Evolutionary conservation across 768 basidiomycete genomes (phyloP).

Genomic region (Favolaschia claudopus): DNA sequence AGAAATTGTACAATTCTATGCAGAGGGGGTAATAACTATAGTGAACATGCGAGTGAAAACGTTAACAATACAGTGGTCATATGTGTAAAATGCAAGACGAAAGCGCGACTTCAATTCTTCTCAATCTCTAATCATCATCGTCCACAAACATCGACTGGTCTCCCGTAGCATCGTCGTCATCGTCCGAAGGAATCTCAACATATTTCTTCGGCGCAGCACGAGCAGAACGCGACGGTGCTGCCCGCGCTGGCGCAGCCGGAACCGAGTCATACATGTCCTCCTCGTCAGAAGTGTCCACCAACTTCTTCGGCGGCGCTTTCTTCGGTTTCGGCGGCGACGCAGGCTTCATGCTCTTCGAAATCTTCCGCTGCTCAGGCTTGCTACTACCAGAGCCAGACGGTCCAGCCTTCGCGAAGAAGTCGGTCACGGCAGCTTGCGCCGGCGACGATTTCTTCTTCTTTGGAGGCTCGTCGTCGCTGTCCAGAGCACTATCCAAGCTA

Average conservation of each 20-base stretch:
- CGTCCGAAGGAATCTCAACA: constrained; percentile 63
- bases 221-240: constrained; percentile 55
- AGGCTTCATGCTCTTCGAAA: constrained; percentile 67
- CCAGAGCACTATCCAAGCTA: constrained; percentile 39
- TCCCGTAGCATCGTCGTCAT: constrained; percentile 52
- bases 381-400: constrained; percentile 46
- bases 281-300: constrained; percentile 51
- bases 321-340: constrained; percentile 62
- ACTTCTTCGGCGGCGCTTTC: constrained; percentile 52
- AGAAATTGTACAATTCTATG: too few relatives aligned
- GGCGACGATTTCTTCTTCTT: constrained; percentile 60
- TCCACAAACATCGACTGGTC: constrained; percentile 57
- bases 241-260: constrained; percentile 50
- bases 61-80: too few relatives aligned
- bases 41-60: not conserved
- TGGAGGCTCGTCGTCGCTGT: constrained; percentile 54
- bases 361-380: constrained; percentile 52
- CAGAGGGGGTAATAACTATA: constrained; percentile 18
- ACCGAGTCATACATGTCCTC: constrained; percentile 52
- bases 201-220: constrained; percentile 64
- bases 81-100: not conserved
- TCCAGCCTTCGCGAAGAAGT: constrained; percentile 64
- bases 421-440: constrained; percentile 52
- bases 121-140: constrained; percentile 38
- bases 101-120: too few relatives aligned